phyloP scores from a whole-genome alignment of 2,329 filamentous ascomycete genomes.

The Beauveria australis region DNA sequence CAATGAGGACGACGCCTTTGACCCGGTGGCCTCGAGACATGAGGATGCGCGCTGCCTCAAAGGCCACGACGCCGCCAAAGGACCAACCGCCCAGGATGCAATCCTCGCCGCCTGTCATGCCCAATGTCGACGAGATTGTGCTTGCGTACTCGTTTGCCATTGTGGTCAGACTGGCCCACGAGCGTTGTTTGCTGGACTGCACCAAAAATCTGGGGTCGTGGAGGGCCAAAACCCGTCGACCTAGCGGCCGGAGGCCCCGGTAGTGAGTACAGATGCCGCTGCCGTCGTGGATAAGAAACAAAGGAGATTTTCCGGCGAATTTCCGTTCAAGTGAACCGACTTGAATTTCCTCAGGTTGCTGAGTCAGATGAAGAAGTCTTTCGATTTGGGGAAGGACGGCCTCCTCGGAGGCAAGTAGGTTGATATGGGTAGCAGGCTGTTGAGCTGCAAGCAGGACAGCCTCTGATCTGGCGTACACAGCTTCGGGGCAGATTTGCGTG shows the following conservation, averaged over 20 bases:
- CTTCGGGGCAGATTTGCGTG: neutral
- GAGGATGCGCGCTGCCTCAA: conserved; percentile 33
- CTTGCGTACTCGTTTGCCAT: neutral
- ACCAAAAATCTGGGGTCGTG: conserved; percentile 11
- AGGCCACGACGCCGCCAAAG: conserved; percentile 44
- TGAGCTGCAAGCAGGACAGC: neutral
- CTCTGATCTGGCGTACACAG: neutral
- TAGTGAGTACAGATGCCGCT: conserved; percentile 19
- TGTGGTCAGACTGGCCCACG: neutral
- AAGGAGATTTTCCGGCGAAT: neutral
- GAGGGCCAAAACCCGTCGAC: conserved; percentile 15
- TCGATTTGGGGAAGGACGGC: neutral
- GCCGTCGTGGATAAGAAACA: conserved; percentile 23
- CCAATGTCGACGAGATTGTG: neutral
- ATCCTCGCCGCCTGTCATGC: neutral
- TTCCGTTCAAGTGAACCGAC: neutral
- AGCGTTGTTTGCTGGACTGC: conserved; percentile 4
- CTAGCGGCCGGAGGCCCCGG: neutral
- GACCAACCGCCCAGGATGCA: conserved; percentile 42
- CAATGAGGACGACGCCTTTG: conserved; percentile 33
- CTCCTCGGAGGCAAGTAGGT: neutral
- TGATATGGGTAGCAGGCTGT: neutral
- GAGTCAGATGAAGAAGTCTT: neutral
- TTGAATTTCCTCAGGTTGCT: neutral
- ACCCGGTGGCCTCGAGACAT: conserved; percentile 28